phyloP scores from a whole-genome alignment of 2,329 filamentous ascomycete species.

The Diaporthe caulivora region DNA sequence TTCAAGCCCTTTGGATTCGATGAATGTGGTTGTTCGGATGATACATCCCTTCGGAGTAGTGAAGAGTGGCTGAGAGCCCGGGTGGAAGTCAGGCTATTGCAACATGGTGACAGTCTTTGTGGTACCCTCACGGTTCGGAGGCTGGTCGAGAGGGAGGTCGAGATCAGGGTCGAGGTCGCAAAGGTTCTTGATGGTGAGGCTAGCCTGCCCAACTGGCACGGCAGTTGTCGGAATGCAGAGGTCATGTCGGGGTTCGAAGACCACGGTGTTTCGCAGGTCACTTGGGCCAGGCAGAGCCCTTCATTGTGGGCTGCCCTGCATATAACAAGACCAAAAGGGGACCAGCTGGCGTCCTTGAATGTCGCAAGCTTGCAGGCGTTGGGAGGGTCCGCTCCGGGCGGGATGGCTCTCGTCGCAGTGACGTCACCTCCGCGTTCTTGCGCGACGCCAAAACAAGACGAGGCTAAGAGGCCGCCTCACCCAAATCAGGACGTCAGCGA shows the following conservation, averaged over 20 bases:
- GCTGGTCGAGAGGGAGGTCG: not conserved
- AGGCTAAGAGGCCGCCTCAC: not conserved
- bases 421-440: constrained; percentile 16
- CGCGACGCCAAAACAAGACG: not conserved
- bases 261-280: constrained; percentile 13
- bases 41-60: constrained; percentile 32
- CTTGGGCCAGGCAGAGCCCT: not conserved
- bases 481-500: constrained; percentile 16
- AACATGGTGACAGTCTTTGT: not conserved
- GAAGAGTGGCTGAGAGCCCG: constrained; percentile 22
- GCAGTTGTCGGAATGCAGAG: constrained; percentile 41
- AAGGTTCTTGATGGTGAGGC: constrained; percentile 11
- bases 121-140: not conserved
- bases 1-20: constrained; percentile 50
- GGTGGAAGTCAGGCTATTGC: not conserved
- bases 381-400: not conserved
- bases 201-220: constrained; percentile 41
- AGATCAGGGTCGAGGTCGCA: not conserved
- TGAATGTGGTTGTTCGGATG: constrained; percentile 46
- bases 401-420: not conserved
- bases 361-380: constrained; percentile 18
- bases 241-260: constrained; percentile 40
- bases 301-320: not conserved
- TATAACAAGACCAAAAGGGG: not conserved
- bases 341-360: not conserved